These are phyloP conservation scores for Geranium brycei DNA, from an alignment of 345 rosid species.

Conservation along the genomic window DNA sequence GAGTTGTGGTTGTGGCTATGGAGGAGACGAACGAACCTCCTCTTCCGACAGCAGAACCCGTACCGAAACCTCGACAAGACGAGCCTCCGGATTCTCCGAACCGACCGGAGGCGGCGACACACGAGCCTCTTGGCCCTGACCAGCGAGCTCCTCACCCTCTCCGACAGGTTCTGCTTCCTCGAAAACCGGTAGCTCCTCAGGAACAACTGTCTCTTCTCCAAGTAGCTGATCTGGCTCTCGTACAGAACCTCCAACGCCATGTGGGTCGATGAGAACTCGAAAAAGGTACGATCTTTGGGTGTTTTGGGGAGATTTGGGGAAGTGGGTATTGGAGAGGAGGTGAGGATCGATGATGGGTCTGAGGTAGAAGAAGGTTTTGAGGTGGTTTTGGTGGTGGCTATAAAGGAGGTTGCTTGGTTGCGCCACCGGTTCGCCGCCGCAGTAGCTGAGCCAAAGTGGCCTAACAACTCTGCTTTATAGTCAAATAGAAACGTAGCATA, in stretches of 20 bases:
- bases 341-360: neutral
- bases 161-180: constrained; percentile 37
- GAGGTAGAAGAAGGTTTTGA: neutral
- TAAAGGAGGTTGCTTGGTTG: too few relatives aligned
- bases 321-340: neutral
- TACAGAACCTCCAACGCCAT: neutral
- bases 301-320: neutral
- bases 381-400: neutral
- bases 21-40: constrained; percentile 33
- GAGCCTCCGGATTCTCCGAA: constrained; percentile 28
- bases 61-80: constrained; percentile 45
- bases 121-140: constrained; percentile 39
- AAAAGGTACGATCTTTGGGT: neutral
- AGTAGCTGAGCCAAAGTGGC: neutral
- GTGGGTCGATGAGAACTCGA: neutral
- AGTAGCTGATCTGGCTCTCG: neutral
- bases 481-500: neutral
- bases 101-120: constrained; percentile 34
- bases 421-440: too few relatives aligned
- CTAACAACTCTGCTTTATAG: neutral
- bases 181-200: constrained; percentile 71
- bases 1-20: constrained; percentile 13
- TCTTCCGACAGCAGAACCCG: constrained; percentile 31
- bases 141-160: constrained; percentile 39
- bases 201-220: constrained; percentile 78